phyloP scores from a whole-genome alignment of 2,329 filamentous ascomycete species.

The Talaromyces verruculosus region DNA sequence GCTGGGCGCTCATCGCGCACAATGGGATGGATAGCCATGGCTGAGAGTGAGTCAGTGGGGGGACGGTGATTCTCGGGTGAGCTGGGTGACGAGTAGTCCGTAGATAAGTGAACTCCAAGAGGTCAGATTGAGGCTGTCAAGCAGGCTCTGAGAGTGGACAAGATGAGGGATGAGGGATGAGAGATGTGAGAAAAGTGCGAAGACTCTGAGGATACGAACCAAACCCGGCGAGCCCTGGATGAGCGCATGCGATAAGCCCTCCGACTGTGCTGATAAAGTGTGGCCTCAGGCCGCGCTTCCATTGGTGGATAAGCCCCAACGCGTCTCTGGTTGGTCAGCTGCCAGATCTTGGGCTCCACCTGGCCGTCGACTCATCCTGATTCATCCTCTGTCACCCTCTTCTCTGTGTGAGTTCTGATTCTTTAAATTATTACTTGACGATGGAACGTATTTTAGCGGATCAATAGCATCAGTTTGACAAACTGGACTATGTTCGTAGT shows the following conservation, averaged over 20 bases:
- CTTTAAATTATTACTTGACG: neutral
- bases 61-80: neutral
- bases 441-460: neutral
- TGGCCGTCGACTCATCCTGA: constrained; percentile 19
- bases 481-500: neutral
- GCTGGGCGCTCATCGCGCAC: constrained; percentile 29
- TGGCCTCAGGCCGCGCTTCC: neutral
- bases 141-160: neutral
- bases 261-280: constrained; percentile 11
- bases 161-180: neutral
- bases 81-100: neutral
- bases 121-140: neutral
- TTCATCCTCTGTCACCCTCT: constrained; percentile 13
- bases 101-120: neutral
- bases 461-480: neutral
- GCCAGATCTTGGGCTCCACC: neutral
- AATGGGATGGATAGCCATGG: constrained; percentile 48
- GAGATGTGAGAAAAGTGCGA: neutral
- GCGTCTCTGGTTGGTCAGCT: constrained; percentile 9
- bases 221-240: neutral
- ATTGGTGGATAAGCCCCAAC: constrained; percentile 6
- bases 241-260: constrained; percentile 15
- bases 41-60: constrained; percentile 2
- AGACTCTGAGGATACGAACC: neutral
- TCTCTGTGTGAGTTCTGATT: neutral